Percentiles rank a stretch among this genome's conserved stretches.
Evolutionary conservation across 345 rosid genomes (phyloP).

Genomic region (Arabis hirsuta): DNA sequence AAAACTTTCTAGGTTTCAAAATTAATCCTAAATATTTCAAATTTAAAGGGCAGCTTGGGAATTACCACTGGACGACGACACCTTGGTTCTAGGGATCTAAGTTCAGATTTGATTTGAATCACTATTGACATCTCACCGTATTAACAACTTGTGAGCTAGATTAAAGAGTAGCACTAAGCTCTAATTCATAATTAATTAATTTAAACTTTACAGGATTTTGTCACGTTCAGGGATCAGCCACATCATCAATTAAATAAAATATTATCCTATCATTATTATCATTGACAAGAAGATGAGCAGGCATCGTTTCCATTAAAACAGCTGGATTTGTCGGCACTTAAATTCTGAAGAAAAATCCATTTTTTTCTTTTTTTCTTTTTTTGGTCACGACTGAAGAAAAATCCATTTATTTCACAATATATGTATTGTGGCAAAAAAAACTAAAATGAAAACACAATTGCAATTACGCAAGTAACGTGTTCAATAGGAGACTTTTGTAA

Average conservation of each 20-base stretch:
- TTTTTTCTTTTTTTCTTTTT: too few species aligned
- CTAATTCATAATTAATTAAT: constrained; percentile 1
- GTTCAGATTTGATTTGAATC: not conserved
- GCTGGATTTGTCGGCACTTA: constrained; percentile 46
- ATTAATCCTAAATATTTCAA: too few species aligned
- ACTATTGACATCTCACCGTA: not conserved
- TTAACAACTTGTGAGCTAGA: not conserved
- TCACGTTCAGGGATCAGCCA: constrained; percentile 36
- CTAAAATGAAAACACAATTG: not conserved
- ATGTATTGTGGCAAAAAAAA: constrained; percentile 20
- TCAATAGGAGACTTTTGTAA: not conserved
- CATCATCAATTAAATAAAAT: constrained; percentile 20
- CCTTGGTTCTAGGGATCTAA: not conserved
- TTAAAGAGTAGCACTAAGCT: not conserved
- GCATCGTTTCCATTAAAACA: constrained; percentile 36
- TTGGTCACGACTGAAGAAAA: too few species aligned
- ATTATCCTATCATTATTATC: constrained; percentile 22
- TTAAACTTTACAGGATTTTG: constrained; percentile 31
- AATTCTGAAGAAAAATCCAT: constrained; percentile 10
- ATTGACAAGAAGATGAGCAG: constrained; percentile 34
- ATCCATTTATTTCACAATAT: not conserved
- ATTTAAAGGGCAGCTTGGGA: too few species aligned
- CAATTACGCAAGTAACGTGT: not conserved
- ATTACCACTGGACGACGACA: too few species aligned
- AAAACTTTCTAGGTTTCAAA: too few species aligned